Evolutionary conservation across 176 grass and related monocot genomes (phyloP).

Genomic region (Elaeis guineensis): DNA sequence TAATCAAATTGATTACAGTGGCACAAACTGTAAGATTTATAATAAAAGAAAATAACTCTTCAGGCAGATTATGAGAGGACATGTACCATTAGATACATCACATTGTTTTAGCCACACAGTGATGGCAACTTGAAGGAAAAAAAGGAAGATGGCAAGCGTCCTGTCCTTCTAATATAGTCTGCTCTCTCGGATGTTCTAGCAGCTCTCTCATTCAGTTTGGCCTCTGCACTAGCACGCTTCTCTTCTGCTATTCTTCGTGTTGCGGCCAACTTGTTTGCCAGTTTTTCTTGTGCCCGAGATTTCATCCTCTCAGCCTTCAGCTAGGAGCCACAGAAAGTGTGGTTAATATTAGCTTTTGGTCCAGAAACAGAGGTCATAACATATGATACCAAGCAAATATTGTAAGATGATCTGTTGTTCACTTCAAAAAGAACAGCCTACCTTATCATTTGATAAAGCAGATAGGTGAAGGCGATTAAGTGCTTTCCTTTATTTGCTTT

Average conservation of each 20-base stretch:
- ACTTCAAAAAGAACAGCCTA: too few species aligned
- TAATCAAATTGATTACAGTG: too few species aligned
- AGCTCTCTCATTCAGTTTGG: constrained; percentile 52
- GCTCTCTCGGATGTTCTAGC: constrained; percentile 62
- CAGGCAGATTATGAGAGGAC: too few species aligned
- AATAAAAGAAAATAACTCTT: too few species aligned
- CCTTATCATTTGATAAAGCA: too few species aligned
- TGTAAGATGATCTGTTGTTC: too few species aligned
- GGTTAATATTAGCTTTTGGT: neutral
- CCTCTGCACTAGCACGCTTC: constrained; percentile 59
- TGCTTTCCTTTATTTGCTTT: too few species aligned
- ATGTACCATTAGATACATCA: too few species aligned
- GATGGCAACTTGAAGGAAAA: constrained; percentile 81
- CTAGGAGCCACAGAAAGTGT: constrained; percentile 18
- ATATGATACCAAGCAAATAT: too few species aligned
- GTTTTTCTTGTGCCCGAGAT: constrained; percentile 64
- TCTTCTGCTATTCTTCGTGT: constrained; percentile 55
- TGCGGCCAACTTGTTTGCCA: constrained; percentile 46
- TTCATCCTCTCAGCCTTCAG: constrained; percentile 81
- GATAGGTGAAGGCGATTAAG: too few species aligned
- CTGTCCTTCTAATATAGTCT: constrained; percentile 79
- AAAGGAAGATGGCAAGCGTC: constrained; percentile 62
- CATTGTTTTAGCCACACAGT: constrained; percentile 45
- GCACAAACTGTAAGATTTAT: too few species aligned
- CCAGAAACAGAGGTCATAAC: neutral